Base-by-base conservation (phyloP, 164 flowering plant genomes). In the Paratinospora sagittata region DNA sequence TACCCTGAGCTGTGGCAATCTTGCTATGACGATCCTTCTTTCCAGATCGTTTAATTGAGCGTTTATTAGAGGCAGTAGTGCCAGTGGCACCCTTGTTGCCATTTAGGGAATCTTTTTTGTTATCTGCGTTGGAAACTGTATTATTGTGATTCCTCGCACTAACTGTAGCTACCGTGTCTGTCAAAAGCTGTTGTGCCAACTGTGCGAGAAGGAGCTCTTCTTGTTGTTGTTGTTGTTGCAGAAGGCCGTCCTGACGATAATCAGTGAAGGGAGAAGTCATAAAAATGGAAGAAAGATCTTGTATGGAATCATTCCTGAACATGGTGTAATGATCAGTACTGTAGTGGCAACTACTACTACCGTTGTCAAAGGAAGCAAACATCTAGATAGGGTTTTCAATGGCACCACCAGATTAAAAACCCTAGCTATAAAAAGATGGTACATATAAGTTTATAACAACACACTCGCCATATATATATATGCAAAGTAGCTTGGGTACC, bases 11-110 rank as follows among this genome's bases (percentile, higher is more conserved):
- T 0, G 94, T 89, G 63, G 69, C 72, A 49, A 91, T 89, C 86
- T 91, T 91, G 86, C 90, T 88, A 78, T 89, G 97, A 19, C 92
- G 80, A 21, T 89, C 92, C 71, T 76, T 84, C 76, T 85, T 89
- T 24, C 73, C 75, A 16, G 76, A 33, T 62, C 77, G 80, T 73
- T 70, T 81, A 39, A 63, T 66, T 27, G 70, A n/a, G 24, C 61
- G 61, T 55, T 55, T 55, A n/a, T 21, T 55, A 19, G 61, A 21
- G 6, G 61, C 61, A 5, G 24, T 6, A 55, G 69, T 55, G 9
- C 65, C 24, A 55, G 69, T 55, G 12, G 68, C 62, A 27, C 65
- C 52, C n/a, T 66, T 24, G 64, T 66, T 2, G 24, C 30, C n/a
- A 4, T 8, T 47, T 3, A 17, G 4, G 17, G 33, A 14, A 8